These are phyloP conservation scores for Saccharomycopsis fibuligera DNA, from an alignment of 805 yeast genomes.

Conservation along the genomic window DNA sequence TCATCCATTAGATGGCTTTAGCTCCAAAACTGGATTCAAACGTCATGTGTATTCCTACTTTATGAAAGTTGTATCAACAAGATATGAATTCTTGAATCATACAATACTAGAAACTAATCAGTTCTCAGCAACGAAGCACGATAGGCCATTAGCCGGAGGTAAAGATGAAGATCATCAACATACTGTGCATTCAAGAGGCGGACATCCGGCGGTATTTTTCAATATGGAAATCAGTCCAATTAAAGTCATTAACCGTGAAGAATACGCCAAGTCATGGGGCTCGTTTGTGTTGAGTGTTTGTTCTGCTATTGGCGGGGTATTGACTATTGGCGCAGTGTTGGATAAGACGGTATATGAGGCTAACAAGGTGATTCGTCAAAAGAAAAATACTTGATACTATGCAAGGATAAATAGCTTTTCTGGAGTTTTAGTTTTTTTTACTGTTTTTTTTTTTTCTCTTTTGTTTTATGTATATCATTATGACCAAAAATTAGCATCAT, in stretches of 20 bases:
- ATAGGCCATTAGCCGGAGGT: slow-evolving; percentile 81
- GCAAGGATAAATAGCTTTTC: too few species aligned
- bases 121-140: slow-evolving; percentile 82
- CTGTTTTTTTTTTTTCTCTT: too few species aligned
- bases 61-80: slow-evolving; percentile 83
- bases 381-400: slow-evolving; percentile 48
- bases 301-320: slow-evolving; percentile 87
- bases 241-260: slow-evolving; percentile 82
- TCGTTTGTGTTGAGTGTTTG: slow-evolving; percentile 77
- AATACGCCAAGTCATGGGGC: slow-evolving; percentile 62
- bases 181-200: slow-evolving; percentile 76
- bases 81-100: slow-evolving; percentile 64
- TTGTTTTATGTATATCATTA: too few species aligned
- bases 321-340: slow-evolving; percentile 84
- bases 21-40: slow-evolving; percentile 39
- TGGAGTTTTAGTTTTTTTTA: too few species aligned
- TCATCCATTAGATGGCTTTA: slow-evolving; percentile 61
- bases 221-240: slow-evolving; percentile 89
- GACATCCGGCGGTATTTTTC: slow-evolving; percentile 84
- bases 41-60: slow-evolving; percentile 67
- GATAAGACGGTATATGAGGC: slow-evolving; percentile 90
- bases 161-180: slow-evolving; percentile 87
- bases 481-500: too few species aligned
- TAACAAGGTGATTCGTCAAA: slow-evolving; percentile 63
- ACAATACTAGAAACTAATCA: slow-evolving; percentile 71